phyloP scores from a whole-genome alignment of 129 eudicot species.

The Silybum marianum region DNA sequence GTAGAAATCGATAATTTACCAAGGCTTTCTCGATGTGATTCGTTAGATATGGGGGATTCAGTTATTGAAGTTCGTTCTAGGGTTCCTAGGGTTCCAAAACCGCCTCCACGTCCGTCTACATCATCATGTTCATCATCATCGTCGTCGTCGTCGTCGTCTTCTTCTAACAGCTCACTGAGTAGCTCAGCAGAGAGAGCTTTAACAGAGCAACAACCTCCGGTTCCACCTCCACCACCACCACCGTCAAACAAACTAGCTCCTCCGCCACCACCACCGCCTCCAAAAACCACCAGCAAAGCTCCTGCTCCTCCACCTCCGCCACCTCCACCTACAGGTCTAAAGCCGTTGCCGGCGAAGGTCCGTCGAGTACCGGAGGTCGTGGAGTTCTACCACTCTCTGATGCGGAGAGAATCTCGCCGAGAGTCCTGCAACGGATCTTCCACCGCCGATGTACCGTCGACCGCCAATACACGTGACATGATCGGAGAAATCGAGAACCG shows the following conservation, averaged over 20 bases:
- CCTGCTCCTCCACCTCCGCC: slow-evolving; percentile 54
- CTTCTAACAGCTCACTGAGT: slow-evolving; percentile 36
- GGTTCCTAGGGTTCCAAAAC: slow-evolving; percentile 78
- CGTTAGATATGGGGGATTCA: slow-evolving; percentile 49
- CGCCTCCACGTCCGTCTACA: slow-evolving; percentile 63
- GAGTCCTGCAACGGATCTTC: slow-evolving; percentile 54
- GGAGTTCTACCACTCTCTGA: slow-evolving; percentile 90
- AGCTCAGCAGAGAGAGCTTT: slow-evolving; percentile 47
- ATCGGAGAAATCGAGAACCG: slow-evolving; percentile 98
- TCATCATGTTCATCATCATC: slow-evolving; percentile 40
- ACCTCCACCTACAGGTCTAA: slow-evolving; percentile 42
- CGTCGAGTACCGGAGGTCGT: slow-evolving; percentile 92
- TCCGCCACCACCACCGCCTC: slow-evolving; percentile 57
- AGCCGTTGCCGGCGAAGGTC: slow-evolving; percentile 60
- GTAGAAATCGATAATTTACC: slow-evolving; percentile 40
- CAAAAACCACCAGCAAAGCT: slow-evolving; percentile 36
- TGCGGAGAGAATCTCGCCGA: slow-evolving; percentile 88
- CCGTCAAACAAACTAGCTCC: slow-evolving; percentile 24
- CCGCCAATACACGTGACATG: slow-evolving; percentile 83
- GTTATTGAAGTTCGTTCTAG: slow-evolving; percentile 50
- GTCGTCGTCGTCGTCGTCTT: slow-evolving; percentile 37
- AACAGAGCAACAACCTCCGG: slow-evolving; percentile 36
- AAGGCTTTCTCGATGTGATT: slow-evolving; percentile 38
- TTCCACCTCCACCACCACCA: slow-evolving; percentile 48
- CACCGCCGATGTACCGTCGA: slow-evolving; percentile 48